Conservation (phyloP, 345 rosid species). For the Kernera saxatilis region DNA sequence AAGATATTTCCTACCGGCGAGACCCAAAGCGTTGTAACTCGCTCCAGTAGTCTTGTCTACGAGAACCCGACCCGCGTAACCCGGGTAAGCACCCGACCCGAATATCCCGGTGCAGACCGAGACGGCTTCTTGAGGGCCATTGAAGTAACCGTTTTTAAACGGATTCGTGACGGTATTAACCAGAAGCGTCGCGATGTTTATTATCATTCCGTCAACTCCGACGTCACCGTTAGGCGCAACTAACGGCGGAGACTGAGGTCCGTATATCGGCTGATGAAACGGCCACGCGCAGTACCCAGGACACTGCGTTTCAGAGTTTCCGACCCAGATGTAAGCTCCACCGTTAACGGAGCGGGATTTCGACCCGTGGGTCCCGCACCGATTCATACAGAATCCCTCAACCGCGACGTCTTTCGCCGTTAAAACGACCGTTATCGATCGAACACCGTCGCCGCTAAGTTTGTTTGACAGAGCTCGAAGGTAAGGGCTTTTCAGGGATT, state of each 20-base stretch:
- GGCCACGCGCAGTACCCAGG: conserved; percentile 98
- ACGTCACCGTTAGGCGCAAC: conserved; percentile 88
- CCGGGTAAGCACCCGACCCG: conserved; percentile 86
- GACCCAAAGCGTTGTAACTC: conserved; percentile 70
- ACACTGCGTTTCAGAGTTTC: conserved; percentile 81
- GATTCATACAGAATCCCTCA: conserved; percentile 68
- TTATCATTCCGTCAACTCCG: conserved; percentile 89
- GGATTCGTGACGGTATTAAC: conserved; percentile 84
- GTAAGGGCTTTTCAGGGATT: conserved; percentile 42
- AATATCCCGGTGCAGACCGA: conserved; percentile 71
- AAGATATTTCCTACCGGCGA: conserved; percentile 62
- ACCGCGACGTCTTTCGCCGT: conserved; percentile 78
- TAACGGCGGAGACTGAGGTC: conserved; percentile 81
- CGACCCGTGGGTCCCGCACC: conserved; percentile 79
- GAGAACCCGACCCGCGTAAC: conserved; percentile 63
- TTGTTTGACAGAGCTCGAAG: conserved; percentile 55
- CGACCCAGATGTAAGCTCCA: conserved; percentile 76
- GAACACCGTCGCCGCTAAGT: conserved; percentile 21
- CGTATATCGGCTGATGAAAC: conserved; percentile 90
- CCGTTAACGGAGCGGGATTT: neutral
- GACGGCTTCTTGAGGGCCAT: conserved; percentile 73
- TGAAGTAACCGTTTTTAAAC: conserved; percentile 59
- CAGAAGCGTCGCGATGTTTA: conserved; percentile 68
- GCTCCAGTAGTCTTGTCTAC: conserved; percentile 67
- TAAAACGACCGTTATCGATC: conserved; percentile 57